Percentiles rank a stretch among this genome's conserved stretches.
Evolutionary conservation across 495 filamentous ascomycete species (phyloP).

Genomic region (Podospora comata): DNA sequence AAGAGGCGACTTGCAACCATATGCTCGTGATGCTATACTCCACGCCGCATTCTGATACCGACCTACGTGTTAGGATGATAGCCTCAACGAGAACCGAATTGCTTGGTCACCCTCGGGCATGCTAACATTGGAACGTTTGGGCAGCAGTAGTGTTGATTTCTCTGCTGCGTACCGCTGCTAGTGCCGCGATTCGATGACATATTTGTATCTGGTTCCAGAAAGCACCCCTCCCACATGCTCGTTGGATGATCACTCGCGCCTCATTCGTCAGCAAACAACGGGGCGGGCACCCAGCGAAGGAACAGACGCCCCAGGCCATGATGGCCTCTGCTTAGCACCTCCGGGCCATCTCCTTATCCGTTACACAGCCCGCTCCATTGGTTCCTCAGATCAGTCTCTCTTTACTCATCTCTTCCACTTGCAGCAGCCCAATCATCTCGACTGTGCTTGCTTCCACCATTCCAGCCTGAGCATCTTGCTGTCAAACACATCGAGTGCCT

Average conservation of each 20-base stretch:
- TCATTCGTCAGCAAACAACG: constrained; percentile 7
- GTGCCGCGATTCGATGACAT: constrained; percentile 6
- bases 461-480: background rate
- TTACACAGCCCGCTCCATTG: constrained; percentile 4
- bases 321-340: constrained; percentile 4
- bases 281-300: background rate
- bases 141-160: background rate
- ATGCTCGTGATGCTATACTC: background rate
- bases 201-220: background rate
- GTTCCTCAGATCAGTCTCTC: background rate
- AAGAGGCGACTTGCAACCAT: background rate
- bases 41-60: background rate
- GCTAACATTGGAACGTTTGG: background rate
- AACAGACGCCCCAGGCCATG: background rate
- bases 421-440: no score
- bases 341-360: background rate
- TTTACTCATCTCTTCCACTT: background rate
- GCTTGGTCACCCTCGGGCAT: background rate
- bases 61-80: background rate
- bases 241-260: constrained; percentile 4
- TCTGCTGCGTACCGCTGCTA: background rate
- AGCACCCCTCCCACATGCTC: background rate
- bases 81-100: background rate
- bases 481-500: background rate
- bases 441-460: background rate